These are phyloP conservation scores for Ilyonectria destructans DNA, from an alignment of 2,329 filamentous ascomycete genomes.

Conservation along the genomic window DNA sequence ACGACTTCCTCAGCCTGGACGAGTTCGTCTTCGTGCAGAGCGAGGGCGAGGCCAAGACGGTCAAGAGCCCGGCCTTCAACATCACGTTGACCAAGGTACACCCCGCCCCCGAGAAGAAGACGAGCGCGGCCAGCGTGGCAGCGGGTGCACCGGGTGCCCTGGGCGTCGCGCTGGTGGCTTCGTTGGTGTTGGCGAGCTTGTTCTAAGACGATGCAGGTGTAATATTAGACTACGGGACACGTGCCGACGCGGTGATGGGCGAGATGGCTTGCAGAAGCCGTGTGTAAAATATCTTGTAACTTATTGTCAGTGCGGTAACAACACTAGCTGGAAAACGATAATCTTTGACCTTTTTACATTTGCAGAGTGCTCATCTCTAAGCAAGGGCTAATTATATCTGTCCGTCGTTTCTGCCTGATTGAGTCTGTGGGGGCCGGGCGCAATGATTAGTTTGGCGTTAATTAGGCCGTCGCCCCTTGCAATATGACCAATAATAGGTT, in stretches of 20 bases:
- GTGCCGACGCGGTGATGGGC: neutral
- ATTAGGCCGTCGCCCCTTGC: neutral
- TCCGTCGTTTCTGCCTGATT: constrained; percentile 21
- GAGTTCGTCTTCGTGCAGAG: constrained; percentile 51
- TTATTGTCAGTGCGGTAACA: neutral
- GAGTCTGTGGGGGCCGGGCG: constrained; percentile 17
- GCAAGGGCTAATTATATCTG: neutral
- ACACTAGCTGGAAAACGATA: neutral
- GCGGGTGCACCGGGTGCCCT: constrained; percentile 19
- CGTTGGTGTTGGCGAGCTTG: constrained; percentile 35
- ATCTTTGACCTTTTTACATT: neutral
- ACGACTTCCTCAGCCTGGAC: constrained; percentile 52
- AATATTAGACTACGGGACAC: neutral
- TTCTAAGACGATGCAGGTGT: constrained; percentile 42
- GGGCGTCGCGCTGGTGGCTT: constrained; percentile 20
- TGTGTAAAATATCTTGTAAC: constrained; percentile 6
- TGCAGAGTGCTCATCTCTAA: neutral
- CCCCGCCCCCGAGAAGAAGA: constrained; percentile 40
- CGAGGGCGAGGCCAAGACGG: constrained; percentile 28
- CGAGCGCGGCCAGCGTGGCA: constrained; percentile 22
- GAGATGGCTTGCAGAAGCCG: neutral
- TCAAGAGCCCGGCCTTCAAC: constrained; percentile 48
- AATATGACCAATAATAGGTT: neutral
- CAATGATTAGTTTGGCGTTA: neutral
- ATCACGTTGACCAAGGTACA: constrained; percentile 50